Percentiles rank a stretch among this genome's conserved stretches.
phyloP scores from a whole-genome alignment of 192 early-diverging fungal species.

The Entomortierella parvispora region DNA sequence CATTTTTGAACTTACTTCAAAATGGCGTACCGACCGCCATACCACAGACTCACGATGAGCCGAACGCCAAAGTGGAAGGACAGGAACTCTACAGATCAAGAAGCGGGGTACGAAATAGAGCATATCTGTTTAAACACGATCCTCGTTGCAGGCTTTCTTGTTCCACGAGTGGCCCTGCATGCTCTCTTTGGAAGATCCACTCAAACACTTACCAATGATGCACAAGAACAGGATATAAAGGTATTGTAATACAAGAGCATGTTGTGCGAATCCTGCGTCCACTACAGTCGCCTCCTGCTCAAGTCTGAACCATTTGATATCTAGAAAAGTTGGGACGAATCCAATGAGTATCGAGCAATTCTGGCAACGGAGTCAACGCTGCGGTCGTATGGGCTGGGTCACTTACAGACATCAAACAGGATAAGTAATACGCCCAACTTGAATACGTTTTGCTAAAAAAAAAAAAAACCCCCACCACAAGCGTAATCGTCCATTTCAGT shows the following conservation, averaged over 20 bases:
- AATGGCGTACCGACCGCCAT: slow-evolving; percentile 54
- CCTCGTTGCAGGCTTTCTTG: neutral
- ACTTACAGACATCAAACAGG: slow-evolving; percentile 87
- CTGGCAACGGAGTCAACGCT: neutral
- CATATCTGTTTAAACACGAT: neutral
- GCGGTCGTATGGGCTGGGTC: neutral
- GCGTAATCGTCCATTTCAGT: slow-evolving; percentile 5
- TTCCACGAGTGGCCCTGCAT: neutral
- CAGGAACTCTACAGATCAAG: slow-evolving; percentile 59
- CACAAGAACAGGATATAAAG: slow-evolving; percentile 78
- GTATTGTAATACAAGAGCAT: slow-evolving; percentile 77
- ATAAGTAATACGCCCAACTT: slow-evolving; percentile 84
- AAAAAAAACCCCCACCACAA: neutral
- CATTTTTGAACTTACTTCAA: slow-evolving; percentile 39
- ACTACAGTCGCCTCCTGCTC: slow-evolving; percentile 70
- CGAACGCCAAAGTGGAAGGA: slow-evolving; percentile 69
- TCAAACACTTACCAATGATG: slow-evolving; percentile 63
- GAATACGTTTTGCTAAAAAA: slow-evolving; percentile 67
- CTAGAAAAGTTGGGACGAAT: slow-evolving; percentile 45
- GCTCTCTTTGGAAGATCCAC: neutral
- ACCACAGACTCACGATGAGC: slow-evolving; percentile 56
- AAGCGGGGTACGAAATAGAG: neutral
- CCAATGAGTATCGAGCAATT: neutral
- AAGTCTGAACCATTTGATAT: slow-evolving; percentile 92
- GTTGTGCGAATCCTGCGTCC: slow-evolving; percentile 69